Evolutionary conservation across 176 grass and related monocot species (phyloP).

Genomic region (Eragrostis curvula): DNA sequence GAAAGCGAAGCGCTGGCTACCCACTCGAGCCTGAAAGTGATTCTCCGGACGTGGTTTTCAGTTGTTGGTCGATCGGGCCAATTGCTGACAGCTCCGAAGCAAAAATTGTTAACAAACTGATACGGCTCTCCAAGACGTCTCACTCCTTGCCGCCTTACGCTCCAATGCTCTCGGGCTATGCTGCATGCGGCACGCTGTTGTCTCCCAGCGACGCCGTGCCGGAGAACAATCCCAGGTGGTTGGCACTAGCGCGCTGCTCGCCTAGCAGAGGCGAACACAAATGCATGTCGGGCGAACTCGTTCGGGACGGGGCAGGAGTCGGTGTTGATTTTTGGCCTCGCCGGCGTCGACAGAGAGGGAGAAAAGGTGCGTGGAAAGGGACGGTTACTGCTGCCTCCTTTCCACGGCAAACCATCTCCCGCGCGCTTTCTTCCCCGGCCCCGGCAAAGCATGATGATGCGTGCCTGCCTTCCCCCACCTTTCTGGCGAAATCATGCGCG

Average conservation of each 20-base stretch:
- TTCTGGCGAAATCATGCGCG: background rate
- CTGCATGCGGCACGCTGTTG: no score
- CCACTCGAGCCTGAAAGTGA: background rate
- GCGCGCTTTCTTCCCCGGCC: no score
- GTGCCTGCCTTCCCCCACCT: no score
- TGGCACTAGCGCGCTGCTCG: background rate
- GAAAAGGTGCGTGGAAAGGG: background rate
- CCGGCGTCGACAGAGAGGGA: background rate
- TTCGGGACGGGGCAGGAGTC: slow-evolving; percentile 18
- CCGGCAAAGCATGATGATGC: no score
- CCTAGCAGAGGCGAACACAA: background rate
- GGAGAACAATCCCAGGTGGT: no score
- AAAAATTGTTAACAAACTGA: background rate
- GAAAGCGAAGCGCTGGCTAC: background rate
- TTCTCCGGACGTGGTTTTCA: background rate
- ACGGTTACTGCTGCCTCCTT: no score
- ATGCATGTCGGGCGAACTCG: no score
- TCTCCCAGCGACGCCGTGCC: no score
- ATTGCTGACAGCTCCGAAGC: background rate
- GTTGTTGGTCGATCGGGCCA: background rate
- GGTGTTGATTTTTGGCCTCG: slow-evolving; percentile 29
- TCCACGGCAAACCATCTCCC: no score
- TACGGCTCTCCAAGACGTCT: no score
- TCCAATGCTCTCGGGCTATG: no score
- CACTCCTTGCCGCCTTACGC: no score